Evolutionary conservation across 441 rosid genomes (phyloP).

Genomic region (Pelargonium exstipulatum): DNA sequence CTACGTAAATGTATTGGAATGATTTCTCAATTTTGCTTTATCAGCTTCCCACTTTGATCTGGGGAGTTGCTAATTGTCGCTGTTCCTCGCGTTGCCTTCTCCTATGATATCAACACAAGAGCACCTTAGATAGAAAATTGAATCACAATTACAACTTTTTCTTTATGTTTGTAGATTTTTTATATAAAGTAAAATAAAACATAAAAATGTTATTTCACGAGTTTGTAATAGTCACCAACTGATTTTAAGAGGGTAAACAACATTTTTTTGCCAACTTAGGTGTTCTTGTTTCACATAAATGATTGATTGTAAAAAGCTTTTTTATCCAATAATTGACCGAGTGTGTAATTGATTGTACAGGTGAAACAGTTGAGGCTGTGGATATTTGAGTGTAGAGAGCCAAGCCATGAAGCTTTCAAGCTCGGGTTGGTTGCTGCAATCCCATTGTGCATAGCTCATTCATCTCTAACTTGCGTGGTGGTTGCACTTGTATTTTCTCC

Average conservation of each 20-base stretch:
- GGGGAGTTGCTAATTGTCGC: slow-evolving; percentile 39
- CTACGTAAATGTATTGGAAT: slow-evolving; percentile 36
- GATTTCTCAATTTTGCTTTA: slow-evolving; percentile 33
- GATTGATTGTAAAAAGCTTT: no score
- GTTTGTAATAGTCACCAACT: neutral
- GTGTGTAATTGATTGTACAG: slow-evolving; percentile 38
- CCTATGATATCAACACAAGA: neutral
- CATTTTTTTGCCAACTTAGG: no score
- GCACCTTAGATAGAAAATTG: no score
- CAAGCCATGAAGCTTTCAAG: slow-evolving; percentile 74
- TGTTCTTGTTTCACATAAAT: no score
- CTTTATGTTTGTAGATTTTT: no score
- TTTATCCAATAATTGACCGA: no score
- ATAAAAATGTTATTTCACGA: neutral
- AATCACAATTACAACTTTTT: no score
- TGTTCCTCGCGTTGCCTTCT: slow-evolving; percentile 23
- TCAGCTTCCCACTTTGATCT: slow-evolving; percentile 38
- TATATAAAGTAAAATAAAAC: neutral
- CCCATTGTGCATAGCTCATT: slow-evolving; percentile 58
- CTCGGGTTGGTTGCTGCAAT: slow-evolving; percentile 69
- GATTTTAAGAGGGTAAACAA: no score
- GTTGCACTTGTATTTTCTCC: slow-evolving; percentile 73
- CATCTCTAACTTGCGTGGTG: slow-evolving; percentile 70
- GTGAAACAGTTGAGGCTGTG: slow-evolving; percentile 73
- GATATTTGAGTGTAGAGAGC: slow-evolving; percentile 82